Evolutionary conservation across 129 eudicot species (phyloP).

Genomic region (Tagetes erecta): DNA sequence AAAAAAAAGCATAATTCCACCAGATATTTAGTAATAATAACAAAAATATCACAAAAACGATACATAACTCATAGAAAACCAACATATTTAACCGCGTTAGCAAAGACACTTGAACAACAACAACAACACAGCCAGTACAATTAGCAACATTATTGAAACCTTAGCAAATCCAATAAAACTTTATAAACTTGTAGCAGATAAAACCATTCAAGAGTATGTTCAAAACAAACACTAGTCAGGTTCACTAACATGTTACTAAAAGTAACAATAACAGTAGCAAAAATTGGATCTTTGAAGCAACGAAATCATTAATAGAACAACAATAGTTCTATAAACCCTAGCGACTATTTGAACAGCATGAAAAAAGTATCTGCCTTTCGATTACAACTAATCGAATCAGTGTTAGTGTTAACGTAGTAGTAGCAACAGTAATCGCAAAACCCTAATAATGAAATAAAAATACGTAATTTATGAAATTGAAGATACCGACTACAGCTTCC

Average conservation of each 20-base stretch:
- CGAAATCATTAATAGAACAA: no score
- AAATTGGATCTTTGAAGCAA: no score
- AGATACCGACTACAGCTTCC: conserved; percentile 80
- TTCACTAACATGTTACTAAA: background rate
- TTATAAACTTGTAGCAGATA: background rate
- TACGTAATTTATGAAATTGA: background rate
- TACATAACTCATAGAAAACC: background rate
- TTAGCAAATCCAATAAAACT: background rate
- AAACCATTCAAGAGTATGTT: background rate
- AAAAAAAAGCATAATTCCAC: background rate
- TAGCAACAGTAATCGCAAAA: conserved; percentile 2
- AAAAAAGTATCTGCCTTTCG: background rate
- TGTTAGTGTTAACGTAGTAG: background rate
- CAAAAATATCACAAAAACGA: background rate
- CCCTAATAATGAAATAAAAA: background rate
- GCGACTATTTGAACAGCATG: background rate
- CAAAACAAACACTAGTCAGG: conserved; percentile 3
- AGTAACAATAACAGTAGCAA: background rate
- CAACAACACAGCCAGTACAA: background rate
- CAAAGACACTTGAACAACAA: background rate
- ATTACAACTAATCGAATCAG: background rate
- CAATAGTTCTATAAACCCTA: conserved; percentile 16
- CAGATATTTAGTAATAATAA: conserved; percentile 8
- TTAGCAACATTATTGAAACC: background rate
- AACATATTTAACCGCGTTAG: background rate